Conservation (phyloP, 2,329 filamentous ascomycete species). For the Coniochaeta prunicola region DNA sequence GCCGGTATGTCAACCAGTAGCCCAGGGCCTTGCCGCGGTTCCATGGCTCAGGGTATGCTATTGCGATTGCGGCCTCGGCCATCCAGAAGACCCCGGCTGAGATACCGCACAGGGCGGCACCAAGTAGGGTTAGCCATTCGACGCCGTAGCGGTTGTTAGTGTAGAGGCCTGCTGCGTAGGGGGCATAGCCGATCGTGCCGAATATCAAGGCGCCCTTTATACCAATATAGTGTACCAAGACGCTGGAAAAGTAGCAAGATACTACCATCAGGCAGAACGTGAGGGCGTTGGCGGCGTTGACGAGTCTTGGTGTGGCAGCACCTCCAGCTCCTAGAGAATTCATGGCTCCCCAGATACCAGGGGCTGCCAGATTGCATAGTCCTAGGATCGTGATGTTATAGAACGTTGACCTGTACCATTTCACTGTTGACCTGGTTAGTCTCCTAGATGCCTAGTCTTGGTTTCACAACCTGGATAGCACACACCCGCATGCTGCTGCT, state of each 20-base stretch:
- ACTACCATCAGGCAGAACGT: conserved; percentile 65
- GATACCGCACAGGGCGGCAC: conserved; percentile 61
- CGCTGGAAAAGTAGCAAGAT: conserved; percentile 58
- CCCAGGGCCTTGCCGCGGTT: conserved; percentile 59
- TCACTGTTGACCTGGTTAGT: neutral
- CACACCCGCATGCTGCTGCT: conserved; percentile 8
- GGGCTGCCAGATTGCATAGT: conserved; percentile 62
- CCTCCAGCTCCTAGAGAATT: conserved; percentile 67
- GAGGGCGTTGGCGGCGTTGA: conserved; percentile 64
- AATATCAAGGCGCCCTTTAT: conserved; percentile 66
- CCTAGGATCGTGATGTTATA: conserved; percentile 68
- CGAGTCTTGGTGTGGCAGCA: conserved; percentile 54
- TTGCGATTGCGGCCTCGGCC: conserved; percentile 65
- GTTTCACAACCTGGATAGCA: neutral
- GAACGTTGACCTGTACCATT: conserved; percentile 63
- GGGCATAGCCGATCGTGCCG: conserved; percentile 56
- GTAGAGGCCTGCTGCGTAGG: conserved; percentile 64
- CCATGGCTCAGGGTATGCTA: conserved; percentile 64
- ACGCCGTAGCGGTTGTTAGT: conserved; percentile 63
- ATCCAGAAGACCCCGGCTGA: conserved; percentile 71
- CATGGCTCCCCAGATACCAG: conserved; percentile 68
- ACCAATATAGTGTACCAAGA: conserved; percentile 59
- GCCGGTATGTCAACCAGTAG: conserved; percentile 56
- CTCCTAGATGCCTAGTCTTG: neutral
- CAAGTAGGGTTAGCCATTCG: conserved; percentile 62